A percentile compares a stretch with the other conserved stretches of the same genome.
phyloP scores from a whole-genome alignment of 164 flowering plant species.

The Tetrastigma voinierianum region DNA sequence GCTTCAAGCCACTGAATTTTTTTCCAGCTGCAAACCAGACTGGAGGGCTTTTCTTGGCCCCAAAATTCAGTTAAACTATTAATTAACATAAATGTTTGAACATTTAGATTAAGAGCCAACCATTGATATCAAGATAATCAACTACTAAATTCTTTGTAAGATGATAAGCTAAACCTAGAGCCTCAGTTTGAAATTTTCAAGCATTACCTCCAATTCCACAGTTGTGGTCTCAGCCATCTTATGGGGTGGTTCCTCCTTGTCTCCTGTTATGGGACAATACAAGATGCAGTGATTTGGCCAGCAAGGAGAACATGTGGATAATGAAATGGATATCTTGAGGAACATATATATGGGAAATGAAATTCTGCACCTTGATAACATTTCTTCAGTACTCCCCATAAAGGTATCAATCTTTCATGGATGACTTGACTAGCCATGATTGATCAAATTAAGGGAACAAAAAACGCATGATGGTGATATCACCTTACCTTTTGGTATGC shows the following conservation, averaged over 20 bases:
- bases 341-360: conserved; percentile 8
- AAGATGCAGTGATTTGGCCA: conserved; percentile 1
- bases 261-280: conserved; percentile 11
- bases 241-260: conserved; percentile 11
- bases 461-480: neutral
- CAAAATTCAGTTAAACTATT: too few relatives aligned
- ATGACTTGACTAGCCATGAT: neutral
- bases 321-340: conserved; percentile 1
- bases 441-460: neutral
- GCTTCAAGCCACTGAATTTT: too few relatives aligned
- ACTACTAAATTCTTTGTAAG: too few relatives aligned
- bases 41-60: too few relatives aligned
- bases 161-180: too few relatives aligned
- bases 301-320: conserved; percentile 7
- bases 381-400: conserved; percentile 2
- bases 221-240: neutral
- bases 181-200: conserved; percentile 1
- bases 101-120: too few relatives aligned
- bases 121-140: too few relatives aligned
- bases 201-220: conserved; percentile 9
- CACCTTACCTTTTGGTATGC: neutral
- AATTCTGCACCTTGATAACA: conserved; percentile 9
- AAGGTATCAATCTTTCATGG: conserved; percentile 9
- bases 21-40: too few relatives aligned
- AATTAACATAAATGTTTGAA: too few relatives aligned